Evolutionary conservation across 371 early-diverging fungal genomes (phyloP), one percentile per base, ranked within the genome.

Genomic region (Mortierella sp.): DNA sequence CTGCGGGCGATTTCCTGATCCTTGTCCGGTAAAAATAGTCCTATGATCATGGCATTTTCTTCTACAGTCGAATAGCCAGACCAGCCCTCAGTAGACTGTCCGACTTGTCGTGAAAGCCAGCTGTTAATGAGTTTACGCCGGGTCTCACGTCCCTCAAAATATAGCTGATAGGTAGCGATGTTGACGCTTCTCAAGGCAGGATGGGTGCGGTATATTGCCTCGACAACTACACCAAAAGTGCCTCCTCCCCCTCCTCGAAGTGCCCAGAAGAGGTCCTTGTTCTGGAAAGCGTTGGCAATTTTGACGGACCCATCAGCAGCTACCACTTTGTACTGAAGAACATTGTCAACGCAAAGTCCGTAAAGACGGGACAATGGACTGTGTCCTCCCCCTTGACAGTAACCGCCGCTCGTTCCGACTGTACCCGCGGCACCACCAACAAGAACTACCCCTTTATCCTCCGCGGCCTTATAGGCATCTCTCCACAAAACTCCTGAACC

Each of bases 251-350:
- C 87, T 17, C 87, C 87, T 24, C 84, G 79, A n/a, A 87, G 46
- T 0, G 87, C 87, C 84, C 84, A 85, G 42, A 84, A 87, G 3
- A 85, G 79, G 54, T 87, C 85, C n/a, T 72, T 42, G 34, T 84
- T 63, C 37, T 68, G 70, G 28, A 79, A 67, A 12, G 56, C 64
- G 65, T 83, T 83, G n/a, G 80, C 83, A 6, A 66, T 57, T 2
- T 54, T 57, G 15, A 72, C 31, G 15, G 66, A 53, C 8, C 84
- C 83, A 42, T 72, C 71, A 1, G 84, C 79, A 7, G 80, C 69
- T n/a, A 87, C 76, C 4, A 85, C 66, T 37, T 61, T 78, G 60
- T 70, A 72, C 63, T 85, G 70, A 23, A 84, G 55, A 7, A 81
- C 81, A 54, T 83, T 78, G 61, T 87, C 87, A 3, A 80, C 81